Percentiles rank a stretch among this genome's conserved stretches.
These are phyloP conservation scores for Carex arenaria DNA, from an alignment of 202 grass and related monocot genomes.

Conservation along the genomic window DNA sequence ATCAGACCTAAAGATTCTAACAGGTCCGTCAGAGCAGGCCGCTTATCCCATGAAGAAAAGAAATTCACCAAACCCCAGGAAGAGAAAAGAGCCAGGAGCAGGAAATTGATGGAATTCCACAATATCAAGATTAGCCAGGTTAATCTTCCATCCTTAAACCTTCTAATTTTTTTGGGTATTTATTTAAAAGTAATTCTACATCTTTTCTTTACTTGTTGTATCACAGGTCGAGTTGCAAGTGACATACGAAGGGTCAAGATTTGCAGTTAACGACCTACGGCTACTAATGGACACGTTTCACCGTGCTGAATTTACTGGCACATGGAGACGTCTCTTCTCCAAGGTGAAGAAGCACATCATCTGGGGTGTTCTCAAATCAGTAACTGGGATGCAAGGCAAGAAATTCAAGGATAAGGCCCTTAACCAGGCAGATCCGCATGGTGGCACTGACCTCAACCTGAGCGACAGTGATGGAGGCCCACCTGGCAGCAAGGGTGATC, in stretches of 20 bases:
- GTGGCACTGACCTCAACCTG: slow-evolving; percentile 47
- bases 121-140: slow-evolving; percentile 99
- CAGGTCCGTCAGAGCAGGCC: slow-evolving; percentile 60
- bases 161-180: slow-evolving; percentile 16
- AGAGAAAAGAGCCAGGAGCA: slow-evolving; percentile 65
- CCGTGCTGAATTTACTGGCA: slow-evolving; percentile 75
- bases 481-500: slow-evolving; percentile 55
- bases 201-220: slow-evolving; percentile 20
- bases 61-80: slow-evolving; percentile 75
- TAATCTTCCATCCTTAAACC: neutral
- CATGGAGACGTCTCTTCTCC: slow-evolving; percentile 92
- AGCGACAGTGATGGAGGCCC: slow-evolving; percentile 75
- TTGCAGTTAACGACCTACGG: slow-evolving; percentile 90
- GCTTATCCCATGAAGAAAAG: slow-evolving; percentile 78
- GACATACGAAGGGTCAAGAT: slow-evolving; percentile 96
- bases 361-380: slow-evolving; percentile 96
- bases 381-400: slow-evolving; percentile 95
- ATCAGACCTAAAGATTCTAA: slow-evolving; percentile 74
- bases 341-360: slow-evolving; percentile 96
- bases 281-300: slow-evolving; percentile 98
- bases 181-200: slow-evolving; percentile 25
- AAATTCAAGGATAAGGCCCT: slow-evolving; percentile 80
- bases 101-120: slow-evolving; percentile 87
- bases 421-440: slow-evolving; percentile 54
- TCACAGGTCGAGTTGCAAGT: slow-evolving; percentile 91